Percentiles rank a stretch among this genome's conserved stretches.
phyloP scores from a whole-genome alignment of 805 yeast genomes.

The Scheffersomyces stipitis region DNA sequence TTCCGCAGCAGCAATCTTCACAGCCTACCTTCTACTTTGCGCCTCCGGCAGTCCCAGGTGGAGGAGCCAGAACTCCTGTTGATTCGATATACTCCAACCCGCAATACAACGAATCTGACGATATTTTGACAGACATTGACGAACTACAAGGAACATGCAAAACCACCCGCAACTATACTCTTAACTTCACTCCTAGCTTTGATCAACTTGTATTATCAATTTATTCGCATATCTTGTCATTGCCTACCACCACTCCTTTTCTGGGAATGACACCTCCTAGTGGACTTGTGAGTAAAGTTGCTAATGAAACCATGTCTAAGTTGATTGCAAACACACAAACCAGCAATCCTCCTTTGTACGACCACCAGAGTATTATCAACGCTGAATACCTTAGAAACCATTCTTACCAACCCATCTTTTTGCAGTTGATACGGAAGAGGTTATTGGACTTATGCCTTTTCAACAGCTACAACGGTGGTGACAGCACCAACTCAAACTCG shows the following conservation, averaged over 20 bases:
- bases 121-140: conserved; percentile 41
- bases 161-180: conserved; percentile 29
- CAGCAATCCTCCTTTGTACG: conserved; percentile 24
- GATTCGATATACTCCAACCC: conserved; percentile 29
- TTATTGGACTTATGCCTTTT: conserved; percentile 38
- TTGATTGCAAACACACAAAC: conserved; percentile 19
- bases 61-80: too few species aligned
- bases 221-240: conserved; percentile 34
- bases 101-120: conserved; percentile 40
- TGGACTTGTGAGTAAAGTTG: conserved; percentile 45
- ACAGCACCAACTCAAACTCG: background rate
- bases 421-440: conserved; percentile 42
- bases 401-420: conserved; percentile 36
- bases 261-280: conserved; percentile 44
- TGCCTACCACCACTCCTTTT: conserved; percentile 48
- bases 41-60: too few species aligned
- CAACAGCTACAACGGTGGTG: conserved; percentile 12
- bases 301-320: conserved; percentile 37
- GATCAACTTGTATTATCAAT: conserved; percentile 37
- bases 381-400: conserved; percentile 31
- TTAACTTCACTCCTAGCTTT: conserved; percentile 34
- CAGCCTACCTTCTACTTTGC: conserved; percentile 12
- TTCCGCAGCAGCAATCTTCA: conserved; percentile 6
- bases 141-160: conserved; percentile 20
- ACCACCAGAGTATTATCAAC: conserved; percentile 32